Evolutionary conservation across 2,329 filamentous ascomycete species (phyloP).

Genomic region (Colletotrichum sp.): DNA sequence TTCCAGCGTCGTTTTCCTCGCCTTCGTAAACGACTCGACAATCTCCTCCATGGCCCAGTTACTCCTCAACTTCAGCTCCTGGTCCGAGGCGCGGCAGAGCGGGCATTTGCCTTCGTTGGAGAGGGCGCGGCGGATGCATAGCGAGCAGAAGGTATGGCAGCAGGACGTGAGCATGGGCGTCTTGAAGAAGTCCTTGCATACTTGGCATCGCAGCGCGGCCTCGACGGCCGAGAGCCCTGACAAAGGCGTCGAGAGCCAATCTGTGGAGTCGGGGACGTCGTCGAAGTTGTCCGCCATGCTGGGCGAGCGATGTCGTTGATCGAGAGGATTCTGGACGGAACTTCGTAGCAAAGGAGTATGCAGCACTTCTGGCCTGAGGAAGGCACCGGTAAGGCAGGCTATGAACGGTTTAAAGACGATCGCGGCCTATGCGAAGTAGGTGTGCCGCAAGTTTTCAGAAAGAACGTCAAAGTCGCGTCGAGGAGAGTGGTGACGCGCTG

Average conservation of each 20-base stretch:
- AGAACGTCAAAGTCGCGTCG: conserved; percentile 6
- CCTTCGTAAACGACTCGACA: conserved; percentile 76
- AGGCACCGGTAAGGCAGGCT: background rate
- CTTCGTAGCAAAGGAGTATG: background rate
- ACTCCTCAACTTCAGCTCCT: conserved; percentile 82
- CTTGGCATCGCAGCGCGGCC: conserved; percentile 87
- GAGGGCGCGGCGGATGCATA: conserved; percentile 89
- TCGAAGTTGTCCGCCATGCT: conserved; percentile 39
- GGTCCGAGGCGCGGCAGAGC: conserved; percentile 77
- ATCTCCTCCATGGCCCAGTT: conserved; percentile 88
- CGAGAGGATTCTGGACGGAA: background rate
- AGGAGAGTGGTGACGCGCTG: conserved; percentile 9
- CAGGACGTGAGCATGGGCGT: conserved; percentile 96
- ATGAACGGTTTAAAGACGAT: background rate
- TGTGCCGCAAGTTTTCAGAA: background rate
- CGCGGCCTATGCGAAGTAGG: background rate
- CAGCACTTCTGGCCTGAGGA: background rate
- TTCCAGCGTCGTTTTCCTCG: conserved; percentile 65
- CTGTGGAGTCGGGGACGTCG: conserved; percentile 77
- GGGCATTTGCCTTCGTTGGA: conserved; percentile 87
- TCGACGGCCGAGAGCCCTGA: conserved; percentile 74
- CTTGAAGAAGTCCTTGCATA: conserved; percentile 97
- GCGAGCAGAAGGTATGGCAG: conserved; percentile 93
- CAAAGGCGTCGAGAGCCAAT: conserved; percentile 79
- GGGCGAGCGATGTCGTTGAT: background rate